A percentile compares a stretch with the other conserved stretches of the same genome.
These are phyloP conservation scores for Anaeromyces robustus DNA, from an alignment of 192 early-diverging fungal species.

Conservation along the genomic window DNA sequence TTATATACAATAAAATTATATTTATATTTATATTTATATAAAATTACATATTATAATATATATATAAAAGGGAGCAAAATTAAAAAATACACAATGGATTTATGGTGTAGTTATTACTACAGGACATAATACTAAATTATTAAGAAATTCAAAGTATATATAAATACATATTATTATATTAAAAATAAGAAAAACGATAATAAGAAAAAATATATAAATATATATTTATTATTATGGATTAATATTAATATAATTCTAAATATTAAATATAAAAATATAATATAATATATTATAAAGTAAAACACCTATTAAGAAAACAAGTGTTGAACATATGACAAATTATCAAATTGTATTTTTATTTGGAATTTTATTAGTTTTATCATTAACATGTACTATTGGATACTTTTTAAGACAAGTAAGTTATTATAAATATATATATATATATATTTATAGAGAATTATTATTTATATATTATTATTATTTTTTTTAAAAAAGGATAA, in stretches of 20 bases:
- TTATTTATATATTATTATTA: neutral
- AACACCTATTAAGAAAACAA: conserved; percentile 83
- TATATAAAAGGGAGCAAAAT: conserved; percentile 53
- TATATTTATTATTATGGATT: no score
- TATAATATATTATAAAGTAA: conserved; percentile 13
- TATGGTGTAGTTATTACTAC: conserved; percentile 94
- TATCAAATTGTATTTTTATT: conserved; percentile 88
- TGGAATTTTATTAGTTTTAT: conserved; percentile 64
- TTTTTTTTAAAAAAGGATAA: neutral
- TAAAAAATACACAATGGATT: conserved; percentile 88
- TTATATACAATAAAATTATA: no score
- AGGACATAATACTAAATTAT: conserved; percentile 92
- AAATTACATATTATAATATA: neutral
- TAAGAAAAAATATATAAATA: no score
- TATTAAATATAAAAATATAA: no score
- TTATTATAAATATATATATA: no score
- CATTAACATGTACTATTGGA: conserved; percentile 74
- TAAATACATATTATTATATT: no score
- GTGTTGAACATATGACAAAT: conserved; percentile 81
- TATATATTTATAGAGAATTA: neutral
- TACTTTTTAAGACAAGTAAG: conserved; percentile 3
- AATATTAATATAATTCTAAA: neutral
- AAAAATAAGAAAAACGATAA: no score
- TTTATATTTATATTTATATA: no score
- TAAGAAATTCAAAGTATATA: conserved; percentile 73